phyloP scores from a whole-genome alignment of 108 stramenopile species.

The Nitzschia sp. region DNA sequence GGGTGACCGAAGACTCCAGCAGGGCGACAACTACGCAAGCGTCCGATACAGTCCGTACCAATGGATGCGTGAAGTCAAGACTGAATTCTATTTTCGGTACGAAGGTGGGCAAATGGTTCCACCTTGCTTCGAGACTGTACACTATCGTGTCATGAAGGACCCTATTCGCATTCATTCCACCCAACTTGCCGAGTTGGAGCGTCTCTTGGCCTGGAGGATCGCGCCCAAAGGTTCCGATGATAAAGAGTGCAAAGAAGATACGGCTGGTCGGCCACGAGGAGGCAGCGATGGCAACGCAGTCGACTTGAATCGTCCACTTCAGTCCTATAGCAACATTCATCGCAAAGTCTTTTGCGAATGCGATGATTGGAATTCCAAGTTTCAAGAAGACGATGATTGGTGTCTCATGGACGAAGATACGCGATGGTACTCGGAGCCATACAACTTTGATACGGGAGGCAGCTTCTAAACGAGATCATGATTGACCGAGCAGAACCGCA shows the following conservation, averaged over 20 bases:
- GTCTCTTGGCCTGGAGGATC: constrained; percentile 44
- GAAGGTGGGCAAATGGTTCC: constrained; percentile 49
- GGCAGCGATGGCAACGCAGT: constrained; percentile 36
- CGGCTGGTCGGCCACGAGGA: constrained; percentile 37
- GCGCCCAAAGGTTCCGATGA: constrained; percentile 23
- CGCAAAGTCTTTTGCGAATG: constrained; percentile 67
- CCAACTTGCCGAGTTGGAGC: constrained; percentile 47
- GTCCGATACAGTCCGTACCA: constrained; percentile 37
- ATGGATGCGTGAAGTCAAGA: constrained; percentile 52
- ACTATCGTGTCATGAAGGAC: constrained; percentile 63
- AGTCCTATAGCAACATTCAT: constrained; percentile 36
- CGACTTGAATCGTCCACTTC: constrained; percentile 47
- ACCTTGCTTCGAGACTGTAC: constrained; percentile 49
- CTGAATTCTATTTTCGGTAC: constrained; percentile 62
- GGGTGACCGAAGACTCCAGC: not conserved
- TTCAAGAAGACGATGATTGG: constrained; percentile 43
- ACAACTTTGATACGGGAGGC: constrained; percentile 38
- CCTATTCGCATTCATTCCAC: constrained; percentile 44
- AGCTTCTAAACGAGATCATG: too few species aligned
- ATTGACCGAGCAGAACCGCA: too few species aligned
- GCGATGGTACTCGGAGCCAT: constrained; percentile 31
- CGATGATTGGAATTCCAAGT: constrained; percentile 55
- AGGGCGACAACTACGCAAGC: constrained; percentile 8
- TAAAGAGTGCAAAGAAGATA: constrained; percentile 36
- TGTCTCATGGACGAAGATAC: constrained; percentile 33